Base-by-base conservation (phyloP, 495 filamentous ascomycete species). In the Bacidia gigantensis region DNA sequence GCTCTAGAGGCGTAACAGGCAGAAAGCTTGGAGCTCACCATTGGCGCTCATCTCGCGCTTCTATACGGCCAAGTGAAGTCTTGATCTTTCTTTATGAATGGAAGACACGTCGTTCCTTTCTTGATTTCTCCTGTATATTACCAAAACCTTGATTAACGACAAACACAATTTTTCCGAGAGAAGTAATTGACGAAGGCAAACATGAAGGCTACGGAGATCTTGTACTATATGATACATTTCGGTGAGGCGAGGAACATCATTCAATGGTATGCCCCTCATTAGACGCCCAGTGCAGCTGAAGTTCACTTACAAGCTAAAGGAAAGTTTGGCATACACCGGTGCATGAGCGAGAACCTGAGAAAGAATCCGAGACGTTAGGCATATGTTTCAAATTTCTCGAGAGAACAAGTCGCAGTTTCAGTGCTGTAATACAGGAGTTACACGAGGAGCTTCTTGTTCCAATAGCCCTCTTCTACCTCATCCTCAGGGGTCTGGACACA, bases 261-360 rank as follows among this genome's bases (percentile, higher is more conserved):
- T 49, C 92, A 98, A 86, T 98, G 92, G 92, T 94, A 72, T 25
- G 72, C 64, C 47, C 11, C 35, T 38, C 3, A 11, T 23, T 17
- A 14, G 5, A 26, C 12, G 3, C 24, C 12, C n/a, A 3, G n/a
- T 3, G 23, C 17, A 11, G 26, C n/a, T 26, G 41, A n/a, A n/a
- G n/a, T n/a, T n/a, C 35, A 48, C 47, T 38, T 52, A 3, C 39
- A 41, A 3, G 18, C 38, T 54, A 54, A 64, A 97, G 89, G 89
- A 93, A 90, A 74, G 73, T 90, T 58, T 97, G 89, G 89, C 92
- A 97, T 69, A 84, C 89, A 56, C 82, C 93, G 0, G 86, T 92
- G 23, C 86, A 98, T 68, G 81, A 79, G 64, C 86, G 93, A 42
- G 76, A 93, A 58, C 69, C 73, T 53, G 72, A 72, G 51, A 82